Percentiles rank a stretch among this genome's conserved stretches.
These are phyloP conservation scores for Xylaria grammica DNA, from an alignment of 495 filamentous ascomycete genomes.

Conservation along the genomic window DNA sequence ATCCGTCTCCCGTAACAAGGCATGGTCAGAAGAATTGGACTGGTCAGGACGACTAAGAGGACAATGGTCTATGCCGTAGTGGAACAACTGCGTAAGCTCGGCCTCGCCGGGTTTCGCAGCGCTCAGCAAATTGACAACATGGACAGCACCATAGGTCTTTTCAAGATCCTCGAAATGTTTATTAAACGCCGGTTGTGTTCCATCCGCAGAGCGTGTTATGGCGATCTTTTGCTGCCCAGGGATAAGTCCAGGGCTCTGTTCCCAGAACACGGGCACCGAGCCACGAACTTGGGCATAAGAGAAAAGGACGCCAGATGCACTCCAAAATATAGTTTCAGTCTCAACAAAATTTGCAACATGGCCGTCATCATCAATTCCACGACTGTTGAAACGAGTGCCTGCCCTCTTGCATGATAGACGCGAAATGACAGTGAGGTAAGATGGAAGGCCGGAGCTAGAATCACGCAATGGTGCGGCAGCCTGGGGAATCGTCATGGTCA, in stretches of 20 bases:
- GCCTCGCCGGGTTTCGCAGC: conserved; percentile 81
- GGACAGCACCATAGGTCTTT: conserved; percentile 83
- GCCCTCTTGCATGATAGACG: conserved; percentile 89
- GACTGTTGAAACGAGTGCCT: conserved; percentile 93
- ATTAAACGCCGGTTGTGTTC: conserved; percentile 93
- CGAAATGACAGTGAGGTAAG: conserved; percentile 85
- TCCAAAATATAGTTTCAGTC: conserved; percentile 74
- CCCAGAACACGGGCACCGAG: conserved; percentile 96
- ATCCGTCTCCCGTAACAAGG: conserved; percentile 76
- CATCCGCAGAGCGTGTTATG: conserved; percentile 85
- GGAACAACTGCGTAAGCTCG: conserved; percentile 78
- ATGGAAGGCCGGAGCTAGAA: conserved; percentile 74
- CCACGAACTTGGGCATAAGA: conserved; percentile 93
- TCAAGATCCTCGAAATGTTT: conserved; percentile 88
- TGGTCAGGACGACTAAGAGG: conserved; percentile 60
- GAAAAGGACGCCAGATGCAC: conserved; percentile 75
- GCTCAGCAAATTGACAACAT: conserved; percentile 91
- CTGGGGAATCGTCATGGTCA: conserved; percentile 79
- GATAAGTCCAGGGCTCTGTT: conserved; percentile 84
- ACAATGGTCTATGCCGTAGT: conserved; percentile 74
- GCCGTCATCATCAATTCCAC: conserved; percentile 96
- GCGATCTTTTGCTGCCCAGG: conserved; percentile 95
- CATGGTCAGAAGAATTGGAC: conserved; percentile 60
- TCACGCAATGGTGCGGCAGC: conserved; percentile 57
- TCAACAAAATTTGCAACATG: conserved; percentile 90